Base-by-base conservation (phyloP, 495 filamentous ascomycete genomes). In the Polyplosphaeria fusca region DNA sequence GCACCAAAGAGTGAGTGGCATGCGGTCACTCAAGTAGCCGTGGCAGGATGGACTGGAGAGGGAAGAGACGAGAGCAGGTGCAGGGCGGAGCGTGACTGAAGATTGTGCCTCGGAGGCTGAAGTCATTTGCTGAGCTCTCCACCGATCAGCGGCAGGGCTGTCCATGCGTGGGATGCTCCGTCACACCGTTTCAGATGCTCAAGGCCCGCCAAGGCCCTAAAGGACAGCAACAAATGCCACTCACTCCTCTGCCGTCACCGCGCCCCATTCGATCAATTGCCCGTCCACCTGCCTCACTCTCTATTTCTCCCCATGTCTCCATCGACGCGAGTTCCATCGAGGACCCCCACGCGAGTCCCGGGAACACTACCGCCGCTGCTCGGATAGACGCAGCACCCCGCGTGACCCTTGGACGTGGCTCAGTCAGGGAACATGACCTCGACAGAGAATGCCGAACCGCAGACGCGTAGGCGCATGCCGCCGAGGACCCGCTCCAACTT, bases 401-500 rank as follows among this genome's bases (percentile, higher is more conserved):
- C 49, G 62, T 61, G 57, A 65, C 62, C 14, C 26, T 12, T n/a
- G 11, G 27, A 47, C 4, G 2, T 9, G 23, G 7, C 38, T 23
- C 40, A 7, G 26, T 19, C 14, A 23, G 16, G 5, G 42, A 53
- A 24, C 26, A 63, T 63, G 61, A 45, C 60, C 49, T 49, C 35
- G 38, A 22, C 27, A 38, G 13, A 37, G 22, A 18, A 51, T 55
- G 61, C 27, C 5, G 5, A 19, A n/a, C n/a, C n/a, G 1, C 16
- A 27, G 14, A 52, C 48, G 14, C 48, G 55, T 12, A 55, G 52
- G 47, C 58, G 56, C 35, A 60, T 63, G 55, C 59, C 56, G 23
- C 45, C 52, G 40, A 57, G 66, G 74, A 74, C 74, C 74, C 78
- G 51, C n/a, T 70, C 79, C 13, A 80, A 74, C 54, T 82, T 84